phyloP scores from a whole-genome alignment of 2,329 filamentous ascomycete species.

The Aspergillus piperis region DNA sequence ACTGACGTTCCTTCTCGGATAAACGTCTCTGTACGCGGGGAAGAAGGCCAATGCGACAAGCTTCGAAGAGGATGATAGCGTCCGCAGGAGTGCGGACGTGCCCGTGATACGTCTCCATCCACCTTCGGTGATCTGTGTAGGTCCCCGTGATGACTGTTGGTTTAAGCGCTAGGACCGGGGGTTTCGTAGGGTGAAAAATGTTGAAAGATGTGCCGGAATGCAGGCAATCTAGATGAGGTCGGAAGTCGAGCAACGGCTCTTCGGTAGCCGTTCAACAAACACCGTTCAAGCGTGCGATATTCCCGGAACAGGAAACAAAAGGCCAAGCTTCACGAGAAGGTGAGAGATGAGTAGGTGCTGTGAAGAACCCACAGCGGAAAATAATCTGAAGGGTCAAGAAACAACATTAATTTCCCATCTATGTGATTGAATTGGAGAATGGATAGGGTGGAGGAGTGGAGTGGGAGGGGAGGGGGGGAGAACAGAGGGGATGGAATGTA shows the following conservation, averaged over 20 bases:
- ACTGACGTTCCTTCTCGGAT: conserved; percentile 95
- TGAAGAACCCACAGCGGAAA: neutral
- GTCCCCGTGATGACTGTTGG: conserved; percentile 19
- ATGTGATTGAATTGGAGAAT: conserved; percentile 18
- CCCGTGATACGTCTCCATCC: conserved; percentile 96
- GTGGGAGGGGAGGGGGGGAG: conserved; percentile 4
- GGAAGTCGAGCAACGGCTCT: neutral
- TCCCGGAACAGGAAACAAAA: conserved; percentile 15
- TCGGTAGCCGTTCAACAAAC: neutral
- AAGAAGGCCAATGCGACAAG: conserved; percentile 83
- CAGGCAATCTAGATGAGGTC: neutral
- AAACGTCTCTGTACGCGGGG: conserved; percentile 89
- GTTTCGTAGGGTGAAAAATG: conserved; percentile 17
- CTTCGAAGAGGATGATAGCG: conserved; percentile 98
- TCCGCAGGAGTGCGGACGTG: conserved; percentile 94
- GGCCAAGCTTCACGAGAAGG: neutral
- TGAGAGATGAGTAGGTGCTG: neutral
- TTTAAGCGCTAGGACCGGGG: conserved; percentile 23
- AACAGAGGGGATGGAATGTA: conserved; percentile 15
- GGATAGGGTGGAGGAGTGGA: conserved; percentile 19
- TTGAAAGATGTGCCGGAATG: conserved; percentile 5
- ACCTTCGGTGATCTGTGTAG: conserved; percentile 27
- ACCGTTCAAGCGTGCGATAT: neutral
- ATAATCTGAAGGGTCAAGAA: neutral
- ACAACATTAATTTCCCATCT: conserved; percentile 20